Conservation (phyloP, 2,329 filamentous ascomycete genomes). For the Colletotrichum cordylinicola region DNA sequence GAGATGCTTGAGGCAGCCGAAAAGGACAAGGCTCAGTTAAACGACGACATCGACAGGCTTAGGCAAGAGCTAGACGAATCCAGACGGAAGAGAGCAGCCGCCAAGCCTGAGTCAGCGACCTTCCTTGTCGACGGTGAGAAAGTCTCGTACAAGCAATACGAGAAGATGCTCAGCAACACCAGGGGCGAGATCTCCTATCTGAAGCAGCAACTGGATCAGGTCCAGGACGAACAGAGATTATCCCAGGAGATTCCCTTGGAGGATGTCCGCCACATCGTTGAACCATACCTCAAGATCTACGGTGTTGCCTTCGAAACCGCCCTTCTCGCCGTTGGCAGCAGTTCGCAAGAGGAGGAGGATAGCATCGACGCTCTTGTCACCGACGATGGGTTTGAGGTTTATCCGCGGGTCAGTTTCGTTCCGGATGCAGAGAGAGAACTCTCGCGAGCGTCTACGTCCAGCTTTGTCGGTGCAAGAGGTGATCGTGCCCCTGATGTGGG, state of each 20-base stretch:
- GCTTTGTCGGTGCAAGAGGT: not conserved
- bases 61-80: not conserved
- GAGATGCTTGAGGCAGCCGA: not conserved
- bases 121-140: not conserved
- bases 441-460: not conserved
- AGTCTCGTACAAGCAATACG: not conserved
- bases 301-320: not conserved
- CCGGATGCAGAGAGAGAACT: not conserved
- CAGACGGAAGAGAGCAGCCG: not conserved
- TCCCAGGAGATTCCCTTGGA: not conserved
- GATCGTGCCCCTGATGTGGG: not conserved
- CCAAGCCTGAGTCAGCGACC: not conserved
- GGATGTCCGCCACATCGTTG: not conserved
- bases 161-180: constrained; percentile 2
- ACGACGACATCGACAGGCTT: not conserved
- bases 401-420: not conserved
- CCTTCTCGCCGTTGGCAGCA: not conserved
- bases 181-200: not conserved
- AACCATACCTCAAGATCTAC: not conserved
- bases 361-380: not conserved
- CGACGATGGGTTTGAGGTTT: not conserved
- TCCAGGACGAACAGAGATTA: not conserved
- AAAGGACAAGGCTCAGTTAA: not conserved
- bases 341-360: not conserved
- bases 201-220: not conserved